Conservation (phyloP, 73 alveolate species). For the Paramecium tetraurelia region DNA sequence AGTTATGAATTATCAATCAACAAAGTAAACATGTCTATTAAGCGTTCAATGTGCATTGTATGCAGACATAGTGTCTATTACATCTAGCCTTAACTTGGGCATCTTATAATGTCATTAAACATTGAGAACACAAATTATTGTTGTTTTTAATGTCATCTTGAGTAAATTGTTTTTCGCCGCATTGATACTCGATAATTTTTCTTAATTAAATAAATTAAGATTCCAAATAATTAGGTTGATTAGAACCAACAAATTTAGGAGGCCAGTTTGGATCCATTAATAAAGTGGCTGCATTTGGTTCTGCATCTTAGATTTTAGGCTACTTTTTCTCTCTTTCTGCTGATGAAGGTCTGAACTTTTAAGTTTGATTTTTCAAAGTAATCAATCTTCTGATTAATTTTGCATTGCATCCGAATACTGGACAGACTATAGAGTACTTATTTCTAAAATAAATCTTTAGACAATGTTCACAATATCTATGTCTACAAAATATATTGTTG, state of each 20-base stretch:
- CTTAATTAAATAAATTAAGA: not conserved
- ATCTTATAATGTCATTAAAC: not conserved
- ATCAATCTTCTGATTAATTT: not conserved
- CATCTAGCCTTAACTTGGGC: not conserved
- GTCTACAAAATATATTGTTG: not conserved
- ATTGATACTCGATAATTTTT: not conserved
- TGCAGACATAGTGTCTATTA: not conserved
- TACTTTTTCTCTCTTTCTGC: not conserved
- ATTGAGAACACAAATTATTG: not conserved
- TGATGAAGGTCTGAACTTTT: not conserved
- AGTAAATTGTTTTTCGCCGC: not conserved
- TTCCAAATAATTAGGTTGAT: not conserved
- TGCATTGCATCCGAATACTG: not conserved
- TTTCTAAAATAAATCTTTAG: not conserved
- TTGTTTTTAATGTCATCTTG: not conserved
- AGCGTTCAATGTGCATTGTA: not conserved
- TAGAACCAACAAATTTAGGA: not conserved
- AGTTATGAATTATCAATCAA: not conserved
- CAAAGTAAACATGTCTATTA: not conserved
- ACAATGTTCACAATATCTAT: not conserved
- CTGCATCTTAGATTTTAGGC: not conserved
- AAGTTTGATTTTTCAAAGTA: not conserved
- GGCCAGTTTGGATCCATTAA: not conserved
- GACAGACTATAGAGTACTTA: not conserved
- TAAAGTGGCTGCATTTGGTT: not conserved